Evolutionary conservation across 2,329 filamentous ascomycete species (phyloP).

Genomic region (Botryosphaeria agaves): DNA sequence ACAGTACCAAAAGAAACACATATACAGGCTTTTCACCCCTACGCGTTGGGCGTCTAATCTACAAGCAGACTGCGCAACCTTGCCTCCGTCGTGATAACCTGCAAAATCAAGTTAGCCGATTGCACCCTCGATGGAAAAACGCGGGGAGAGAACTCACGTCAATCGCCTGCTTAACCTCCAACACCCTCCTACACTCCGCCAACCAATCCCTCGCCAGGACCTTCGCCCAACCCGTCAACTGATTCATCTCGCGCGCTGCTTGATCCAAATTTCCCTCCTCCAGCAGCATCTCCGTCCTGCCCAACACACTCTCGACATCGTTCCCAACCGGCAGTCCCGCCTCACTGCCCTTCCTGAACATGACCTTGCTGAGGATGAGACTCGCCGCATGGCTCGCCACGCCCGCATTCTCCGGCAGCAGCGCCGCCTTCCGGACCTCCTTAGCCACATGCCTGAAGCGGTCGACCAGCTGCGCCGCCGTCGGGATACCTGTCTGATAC

Average conservation of each 20-base stretch:
- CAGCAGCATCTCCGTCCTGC: constrained; percentile 72
- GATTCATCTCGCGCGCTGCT: constrained; percentile 90
- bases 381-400: constrained; percentile 88
- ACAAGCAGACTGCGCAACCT: constrained; percentile 74
- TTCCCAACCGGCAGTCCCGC: constrained; percentile 61
- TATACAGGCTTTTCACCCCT: too few relatives aligned
- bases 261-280: constrained; percentile 88
- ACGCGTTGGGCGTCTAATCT: too few relatives aligned
- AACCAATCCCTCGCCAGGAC: constrained; percentile 91
- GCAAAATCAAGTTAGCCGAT: constrained; percentile 3
- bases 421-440: constrained; percentile 85
- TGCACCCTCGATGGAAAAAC: constrained; percentile 1
- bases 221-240: constrained; percentile 84
- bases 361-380: constrained; percentile 75
- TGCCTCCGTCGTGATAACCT: constrained; percentile 84
- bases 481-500: constrained; percentile 83
- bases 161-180: constrained; percentile 91
- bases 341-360: constrained; percentile 68
- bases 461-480: constrained; percentile 73
- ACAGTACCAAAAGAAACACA: too few relatives aligned
- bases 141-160: constrained; percentile 47
- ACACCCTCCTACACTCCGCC: constrained; percentile 70
- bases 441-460: constrained; percentile 83
- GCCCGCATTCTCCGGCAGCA: constrained; percentile 84
- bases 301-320: constrained; percentile 87